These are phyloP conservation scores for Ogataea nakhonphanomensis DNA, from an alignment of 805 yeast species.

Conservation along the genomic window DNA sequence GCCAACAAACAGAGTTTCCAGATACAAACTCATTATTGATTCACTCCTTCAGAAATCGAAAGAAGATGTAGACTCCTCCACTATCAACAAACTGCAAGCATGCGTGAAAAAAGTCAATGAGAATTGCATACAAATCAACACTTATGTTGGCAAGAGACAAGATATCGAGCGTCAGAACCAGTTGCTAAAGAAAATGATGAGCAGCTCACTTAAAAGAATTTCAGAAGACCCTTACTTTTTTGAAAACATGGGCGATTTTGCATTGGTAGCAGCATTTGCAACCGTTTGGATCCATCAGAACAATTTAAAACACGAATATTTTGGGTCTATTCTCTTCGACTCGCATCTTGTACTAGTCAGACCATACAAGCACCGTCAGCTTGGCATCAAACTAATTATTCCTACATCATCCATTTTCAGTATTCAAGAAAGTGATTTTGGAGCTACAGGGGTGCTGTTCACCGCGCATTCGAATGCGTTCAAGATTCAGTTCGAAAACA, in stretches of 20 bases:
- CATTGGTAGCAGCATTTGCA: constrained; percentile 42
- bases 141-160: constrained; percentile 20
- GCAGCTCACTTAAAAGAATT: constrained; percentile 7
- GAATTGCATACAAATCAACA: constrained; percentile 24
- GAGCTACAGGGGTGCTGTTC: constrained; percentile 25
- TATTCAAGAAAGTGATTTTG: constrained; percentile 21
- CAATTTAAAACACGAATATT: constrained; percentile 15
- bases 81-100: constrained; percentile 25
- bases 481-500: constrained; percentile 46
- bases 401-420: constrained; percentile 39
- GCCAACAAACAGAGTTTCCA: constrained; percentile 49
- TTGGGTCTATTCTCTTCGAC: constrained; percentile 45
- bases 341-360: constrained; percentile 44
- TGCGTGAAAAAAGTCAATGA: constrained; percentile 27
- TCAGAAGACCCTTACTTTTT: constrained; percentile 31
- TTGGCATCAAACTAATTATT: constrained; percentile 43
- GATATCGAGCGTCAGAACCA: constrained; percentile 17
- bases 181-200: constrained; percentile 17
- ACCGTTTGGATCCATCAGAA: constrained; percentile 37
- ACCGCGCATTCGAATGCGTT: constrained; percentile 34
- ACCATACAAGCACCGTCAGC: constrained; percentile 23
- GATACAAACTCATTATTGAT: constrained; percentile 50
- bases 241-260: constrained; percentile 45
- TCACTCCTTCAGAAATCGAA: constrained; percentile 34
- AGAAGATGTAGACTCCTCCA: constrained; percentile 17